Evolutionary conservation across 805 yeast species (phyloP).

Genomic region (Cyberlindnera misumaiensis): DNA sequence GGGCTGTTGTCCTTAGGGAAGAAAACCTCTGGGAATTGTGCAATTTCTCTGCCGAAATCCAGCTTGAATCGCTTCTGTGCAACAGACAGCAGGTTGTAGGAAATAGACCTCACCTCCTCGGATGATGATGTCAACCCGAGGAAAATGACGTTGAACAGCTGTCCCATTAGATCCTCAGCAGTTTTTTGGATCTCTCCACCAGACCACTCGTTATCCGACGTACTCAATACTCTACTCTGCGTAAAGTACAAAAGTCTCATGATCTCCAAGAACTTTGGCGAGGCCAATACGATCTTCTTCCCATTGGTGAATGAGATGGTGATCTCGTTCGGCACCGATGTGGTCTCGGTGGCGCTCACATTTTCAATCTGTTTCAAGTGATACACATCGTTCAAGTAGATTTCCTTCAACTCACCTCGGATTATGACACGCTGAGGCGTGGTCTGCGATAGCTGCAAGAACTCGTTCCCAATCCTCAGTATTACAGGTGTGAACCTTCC

Average conservation of each 20-base stretch:
- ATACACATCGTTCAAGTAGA: constrained; percentile 37
- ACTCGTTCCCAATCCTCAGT: constrained; percentile 63
- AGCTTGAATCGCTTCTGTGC: constrained; percentile 53
- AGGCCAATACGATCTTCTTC: constrained; percentile 34
- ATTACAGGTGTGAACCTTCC: constrained; percentile 54
- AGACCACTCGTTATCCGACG: constrained; percentile 5
- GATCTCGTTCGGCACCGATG: constrained; percentile 46
- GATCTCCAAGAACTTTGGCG: constrained; percentile 54
- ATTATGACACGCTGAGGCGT: constrained; percentile 36
- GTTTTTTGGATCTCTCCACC: constrained; percentile 18
- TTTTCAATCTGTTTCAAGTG: constrained; percentile 33
- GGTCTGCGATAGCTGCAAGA: constrained; percentile 47
- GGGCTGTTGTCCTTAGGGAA: constrained; percentile 64
- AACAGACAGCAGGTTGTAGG: constrained; percentile 57
- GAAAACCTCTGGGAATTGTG: constrained; percentile 50
- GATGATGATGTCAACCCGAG: constrained; percentile 60
- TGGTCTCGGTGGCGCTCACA: constrained; percentile 33
- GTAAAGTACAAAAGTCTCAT: constrained; percentile 64
- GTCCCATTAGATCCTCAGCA: constrained; percentile 44
- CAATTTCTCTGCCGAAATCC: constrained; percentile 50
- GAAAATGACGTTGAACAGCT: constrained; percentile 55
- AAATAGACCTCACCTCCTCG: constrained; percentile 52
- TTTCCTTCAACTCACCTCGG: constrained; percentile 27
- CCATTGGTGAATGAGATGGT: constrained; percentile 35
- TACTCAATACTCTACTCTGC: constrained; percentile 43